These are phyloP conservation scores for Penicillium sp. DNA, from an alignment of 2,329 filamentous ascomycete species.

Conservation along the genomic window DNA sequence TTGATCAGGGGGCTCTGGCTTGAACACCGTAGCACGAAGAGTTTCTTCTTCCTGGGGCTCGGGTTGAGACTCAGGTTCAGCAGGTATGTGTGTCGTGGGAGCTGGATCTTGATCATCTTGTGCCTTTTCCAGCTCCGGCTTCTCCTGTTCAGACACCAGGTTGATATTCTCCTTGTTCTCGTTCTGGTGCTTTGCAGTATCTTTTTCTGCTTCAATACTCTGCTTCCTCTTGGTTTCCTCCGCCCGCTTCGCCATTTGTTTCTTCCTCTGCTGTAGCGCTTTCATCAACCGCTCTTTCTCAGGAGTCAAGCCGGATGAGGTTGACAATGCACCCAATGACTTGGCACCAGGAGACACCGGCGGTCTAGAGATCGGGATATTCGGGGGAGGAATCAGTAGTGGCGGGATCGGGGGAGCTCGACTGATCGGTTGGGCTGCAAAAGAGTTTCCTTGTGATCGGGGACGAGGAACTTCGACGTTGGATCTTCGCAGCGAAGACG, in stretches of 20 bases:
- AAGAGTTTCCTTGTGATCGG: conserved; percentile 41
- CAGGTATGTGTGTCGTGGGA: conserved; percentile 4
- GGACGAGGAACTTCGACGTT: conserved; percentile 45
- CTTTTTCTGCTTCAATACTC: conserved; percentile 6
- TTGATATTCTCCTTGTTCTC: conserved; percentile 23
- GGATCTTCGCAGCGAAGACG: conserved; percentile 48
- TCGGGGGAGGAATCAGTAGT: conserved; percentile 36
- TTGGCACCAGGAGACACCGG: conserved; percentile 38
- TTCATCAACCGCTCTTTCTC: conserved; percentile 93
- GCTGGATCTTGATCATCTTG: background rate
- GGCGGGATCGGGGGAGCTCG: conserved; percentile 37
- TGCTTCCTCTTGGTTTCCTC: conserved; percentile 28
- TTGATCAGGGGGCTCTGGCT: conserved; percentile 24
- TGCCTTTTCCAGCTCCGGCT: conserved; percentile 16
- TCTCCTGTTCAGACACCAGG: conserved; percentile 19
- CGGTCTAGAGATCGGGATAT: conserved; percentile 31
- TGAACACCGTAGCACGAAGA: conserved; percentile 12
- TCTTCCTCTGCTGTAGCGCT: conserved; percentile 82
- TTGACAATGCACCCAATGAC: conserved; percentile 44
- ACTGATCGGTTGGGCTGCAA: conserved; percentile 27
- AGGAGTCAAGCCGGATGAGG: conserved; percentile 61
- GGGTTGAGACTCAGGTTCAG: conserved; percentile 1
- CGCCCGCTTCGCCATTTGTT: conserved; percentile 55
- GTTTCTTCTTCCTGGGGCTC: conserved; percentile 7
- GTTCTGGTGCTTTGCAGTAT: conserved; percentile 23